Base-by-base conservation (phyloP, 176 grass and related monocot genomes). In the Oryza rufipogon region DNA sequence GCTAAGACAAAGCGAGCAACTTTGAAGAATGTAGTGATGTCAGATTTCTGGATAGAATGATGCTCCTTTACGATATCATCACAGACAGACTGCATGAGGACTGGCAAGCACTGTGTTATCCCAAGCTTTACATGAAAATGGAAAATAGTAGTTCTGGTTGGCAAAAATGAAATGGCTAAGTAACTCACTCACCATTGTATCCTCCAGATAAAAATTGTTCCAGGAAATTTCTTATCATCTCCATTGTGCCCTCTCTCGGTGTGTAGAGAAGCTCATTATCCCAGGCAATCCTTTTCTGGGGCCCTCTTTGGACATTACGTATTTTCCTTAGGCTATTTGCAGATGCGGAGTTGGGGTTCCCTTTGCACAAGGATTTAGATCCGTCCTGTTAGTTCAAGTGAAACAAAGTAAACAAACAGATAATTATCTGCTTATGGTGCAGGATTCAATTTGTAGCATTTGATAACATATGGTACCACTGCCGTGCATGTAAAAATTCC, bases 141-240 rank as follows among this genome's bases (percentile, higher is more conserved):
- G 68, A 16, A 81, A 9, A 64, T 46, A 85, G 38, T 81, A 80
- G 17, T 82, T 74, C 60, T 79, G 20, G 14, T 38, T 81, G 72
- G 51, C 8, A 70, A 73, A 73, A 78, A 80, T 19, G 6, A 82
- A 52, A 25, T 44, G 20, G 47, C 45, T 66, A 67, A 58, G 54
- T 58, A 58, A 52, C 74, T 77, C 84, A 52, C 74, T 77, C 84
- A 98, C 96, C 89, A 87, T 98, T 98, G 77, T 98, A 98, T 70
- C 92, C 96, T 85, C 92, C 96, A 83, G 92, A 93, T 80, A 98
- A 71, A 79, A 98, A 98, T 81, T 98, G 96, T 69, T 91, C 86
- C 41, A 93, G 63, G 80, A 92, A 95, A 83, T 80, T 90, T 83
- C 77, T 86, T 69, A 98, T 56, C 71, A 84, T 72, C 48, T 93